Percentiles rank a stretch among this genome's conserved stretches.
Conservation (phyloP, 1,284 basidiomycete genomes). For the Cutaneotrichosporon sp. region DNA sequence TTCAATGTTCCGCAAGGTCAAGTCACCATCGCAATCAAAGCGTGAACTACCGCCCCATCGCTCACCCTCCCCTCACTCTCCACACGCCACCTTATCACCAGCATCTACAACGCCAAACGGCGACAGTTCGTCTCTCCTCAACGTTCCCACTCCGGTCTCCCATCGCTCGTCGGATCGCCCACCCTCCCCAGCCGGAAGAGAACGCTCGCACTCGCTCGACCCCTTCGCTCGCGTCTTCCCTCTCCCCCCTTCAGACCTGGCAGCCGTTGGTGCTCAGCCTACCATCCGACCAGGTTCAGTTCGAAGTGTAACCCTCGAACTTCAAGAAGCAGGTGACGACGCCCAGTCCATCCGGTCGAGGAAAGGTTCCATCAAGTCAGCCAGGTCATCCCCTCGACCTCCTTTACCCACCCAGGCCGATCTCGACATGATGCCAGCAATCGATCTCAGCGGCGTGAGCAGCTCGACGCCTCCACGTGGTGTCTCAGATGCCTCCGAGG, state of each 20-base stretch:
- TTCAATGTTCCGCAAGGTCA: conserved; percentile 1
- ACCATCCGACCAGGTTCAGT: conserved; percentile 17
- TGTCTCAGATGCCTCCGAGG: conserved; percentile 2
- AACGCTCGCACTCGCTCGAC: background rate
- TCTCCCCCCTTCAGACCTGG: background rate
- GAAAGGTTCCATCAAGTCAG: background rate
- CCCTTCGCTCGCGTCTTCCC: conserved; percentile 8
- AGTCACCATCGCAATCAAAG: background rate
- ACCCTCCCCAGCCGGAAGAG: background rate
- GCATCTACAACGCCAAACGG: background rate
- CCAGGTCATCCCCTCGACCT: background rate
- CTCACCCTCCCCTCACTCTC: background rate
- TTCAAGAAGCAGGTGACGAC: conserved; percentile 12
- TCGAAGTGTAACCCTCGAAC: conserved; percentile 9
- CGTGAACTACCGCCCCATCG: background rate
- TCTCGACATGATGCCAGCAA: background rate
- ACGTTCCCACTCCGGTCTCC: background rate
- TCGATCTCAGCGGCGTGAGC: conserved; percentile 1
- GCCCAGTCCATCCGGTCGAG: conserved; percentile 12
- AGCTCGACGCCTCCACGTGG: background rate
- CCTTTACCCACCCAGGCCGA: conserved; percentile 3
- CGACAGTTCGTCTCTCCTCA: background rate
- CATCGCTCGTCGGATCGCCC: background rate
- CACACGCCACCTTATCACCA: background rate
- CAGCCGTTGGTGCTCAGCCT: background rate